A percentile compares a stretch with the other conserved stretches of the same genome.
These are phyloP conservation scores for Corchorus olitorius DNA, from an alignment of 345 rosid genomes.

Conservation along the genomic window DNA sequence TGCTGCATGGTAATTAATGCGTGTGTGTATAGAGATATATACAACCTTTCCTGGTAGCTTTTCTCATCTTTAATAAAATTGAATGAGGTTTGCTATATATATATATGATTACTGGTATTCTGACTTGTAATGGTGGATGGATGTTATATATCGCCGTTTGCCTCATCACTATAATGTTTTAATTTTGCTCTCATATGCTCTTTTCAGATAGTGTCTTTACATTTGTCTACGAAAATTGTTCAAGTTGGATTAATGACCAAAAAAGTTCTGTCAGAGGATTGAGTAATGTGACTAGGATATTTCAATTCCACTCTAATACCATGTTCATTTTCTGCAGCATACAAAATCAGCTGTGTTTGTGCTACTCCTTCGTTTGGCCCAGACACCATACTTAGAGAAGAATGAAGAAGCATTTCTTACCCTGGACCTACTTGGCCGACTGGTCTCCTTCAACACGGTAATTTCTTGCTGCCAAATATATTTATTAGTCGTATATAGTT, in stretches of 20 bases:
- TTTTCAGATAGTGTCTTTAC: background rate
- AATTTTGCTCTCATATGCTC: background rate
- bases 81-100: background rate
- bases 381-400: conserved; percentile 52
- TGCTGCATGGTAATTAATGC: background rate
- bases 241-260: background rate
- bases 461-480: conserved; percentile 17
- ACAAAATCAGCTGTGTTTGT: conserved; percentile 67
- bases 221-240: background rate
- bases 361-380: conserved; percentile 80
- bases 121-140: background rate
- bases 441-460: conserved; percentile 85
- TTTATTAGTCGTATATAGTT: conserved; percentile 3
- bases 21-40: background rate
- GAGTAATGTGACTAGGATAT: background rate
- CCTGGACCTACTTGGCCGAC: conserved; percentile 73
- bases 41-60: background rate
- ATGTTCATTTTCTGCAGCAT: conserved; percentile 50
- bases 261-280: background rate
- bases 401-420: conserved; percentile 57
- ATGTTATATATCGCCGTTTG: background rate
- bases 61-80: background rate
- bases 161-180: background rate
- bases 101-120: background rate
- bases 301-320: conserved; percentile 21